phyloP scores from a whole-genome alignment of 73 alveolate genomes.

The Paramecium bursaria region DNA sequence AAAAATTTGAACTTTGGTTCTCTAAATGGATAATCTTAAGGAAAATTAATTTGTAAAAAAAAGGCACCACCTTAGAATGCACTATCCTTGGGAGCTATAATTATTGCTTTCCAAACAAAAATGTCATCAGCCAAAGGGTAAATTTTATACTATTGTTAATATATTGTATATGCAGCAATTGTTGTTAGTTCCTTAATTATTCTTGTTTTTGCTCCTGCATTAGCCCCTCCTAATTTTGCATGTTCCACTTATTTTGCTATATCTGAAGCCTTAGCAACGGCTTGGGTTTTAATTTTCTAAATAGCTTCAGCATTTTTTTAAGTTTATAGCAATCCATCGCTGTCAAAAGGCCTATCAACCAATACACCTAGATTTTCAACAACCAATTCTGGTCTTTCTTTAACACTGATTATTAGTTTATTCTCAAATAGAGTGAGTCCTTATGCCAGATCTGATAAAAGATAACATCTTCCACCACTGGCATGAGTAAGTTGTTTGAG shows the following conservation, averaged over 20 bases:
- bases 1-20: constrained; percentile 69
- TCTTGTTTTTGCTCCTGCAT: constrained; percentile 46
- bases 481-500: constrained; percentile 72
- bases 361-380: constrained; percentile 15
- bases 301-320: neutral
- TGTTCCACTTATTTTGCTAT: neutral
- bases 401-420: constrained; percentile 63
- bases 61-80: constrained; percentile 75
- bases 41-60: constrained; percentile 50
- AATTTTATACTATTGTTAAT: constrained; percentile 18
- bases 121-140: constrained; percentile 68
- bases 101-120: constrained; percentile 58
- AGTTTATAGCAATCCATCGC: constrained; percentile 18
- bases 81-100: constrained; percentile 73
- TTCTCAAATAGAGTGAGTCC: constrained; percentile 70
- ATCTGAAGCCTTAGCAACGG: neutral
- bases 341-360: constrained; percentile 38
- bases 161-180: neutral
- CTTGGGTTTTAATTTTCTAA: constrained; percentile 38
- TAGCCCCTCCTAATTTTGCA: neutral
- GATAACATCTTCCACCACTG: constrained; percentile 69
- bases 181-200: constrained; percentile 50
- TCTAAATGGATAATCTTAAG: constrained; percentile 76
- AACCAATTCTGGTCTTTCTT: constrained; percentile 13
- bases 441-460: constrained; percentile 60